phyloP scores from a whole-genome alignment of 257 asterid species.

The Mentha longifolia region DNA sequence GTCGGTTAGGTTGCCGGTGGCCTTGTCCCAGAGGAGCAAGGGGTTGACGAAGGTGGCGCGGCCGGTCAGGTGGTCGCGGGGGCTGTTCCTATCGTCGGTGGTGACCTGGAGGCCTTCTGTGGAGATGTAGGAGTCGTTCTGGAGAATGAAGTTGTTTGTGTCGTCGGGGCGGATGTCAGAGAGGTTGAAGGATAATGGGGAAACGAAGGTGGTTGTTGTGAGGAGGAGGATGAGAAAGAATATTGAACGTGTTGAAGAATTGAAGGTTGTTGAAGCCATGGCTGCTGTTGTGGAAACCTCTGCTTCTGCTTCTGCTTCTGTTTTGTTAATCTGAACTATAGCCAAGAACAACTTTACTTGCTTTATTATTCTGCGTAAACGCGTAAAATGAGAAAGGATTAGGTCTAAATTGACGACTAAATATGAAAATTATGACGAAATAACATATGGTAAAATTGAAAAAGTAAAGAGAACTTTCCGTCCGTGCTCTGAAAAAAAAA shows the following conservation, averaged over 20 bases:
- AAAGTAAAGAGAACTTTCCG: no score
- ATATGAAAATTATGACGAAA: no score
- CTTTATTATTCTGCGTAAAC: no score
- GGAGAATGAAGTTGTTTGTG: background rate
- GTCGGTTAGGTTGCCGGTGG: background rate
- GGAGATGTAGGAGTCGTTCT: slow-evolving; percentile 8
- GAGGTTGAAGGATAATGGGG: slow-evolving; percentile 23
- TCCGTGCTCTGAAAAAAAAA: no score
- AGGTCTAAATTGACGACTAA: no score
- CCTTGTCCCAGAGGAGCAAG: slow-evolving; percentile 9
- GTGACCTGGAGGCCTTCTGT: slow-evolving; percentile 7
- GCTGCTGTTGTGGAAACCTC: background rate
- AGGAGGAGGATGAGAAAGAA: background rate
- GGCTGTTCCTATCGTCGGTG: background rate
- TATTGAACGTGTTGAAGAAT: background rate
- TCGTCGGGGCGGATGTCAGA: background rate
- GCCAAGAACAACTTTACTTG: no score
- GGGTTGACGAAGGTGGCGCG: slow-evolving; percentile 19
- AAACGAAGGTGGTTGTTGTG: background rate
- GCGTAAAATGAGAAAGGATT: no score
- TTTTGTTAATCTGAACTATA: no score
- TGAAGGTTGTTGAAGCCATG: no score
- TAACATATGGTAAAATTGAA: no score
- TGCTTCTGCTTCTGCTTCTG: no score
- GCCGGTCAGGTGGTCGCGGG: background rate